A percentile compares a stretch with the other conserved stretches of the same genome.
Conservation (phyloP, 2,329 filamentous ascomycete genomes). For the Colletotrichum lindemuthianum region DNA sequence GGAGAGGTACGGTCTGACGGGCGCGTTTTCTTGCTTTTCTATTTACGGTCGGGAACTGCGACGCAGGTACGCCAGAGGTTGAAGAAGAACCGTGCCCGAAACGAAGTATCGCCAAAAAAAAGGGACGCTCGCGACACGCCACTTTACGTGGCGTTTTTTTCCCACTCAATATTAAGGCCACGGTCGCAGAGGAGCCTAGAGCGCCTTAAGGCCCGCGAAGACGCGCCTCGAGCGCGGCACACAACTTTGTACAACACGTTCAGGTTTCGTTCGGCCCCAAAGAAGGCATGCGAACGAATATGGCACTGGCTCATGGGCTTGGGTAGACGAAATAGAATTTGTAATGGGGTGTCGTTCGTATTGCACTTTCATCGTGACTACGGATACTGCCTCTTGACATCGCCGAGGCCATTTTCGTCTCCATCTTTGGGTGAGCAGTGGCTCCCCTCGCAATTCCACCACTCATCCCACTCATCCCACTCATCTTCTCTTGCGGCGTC, state of each 20-base stretch:
- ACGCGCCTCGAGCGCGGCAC: slow-evolving; percentile 26
- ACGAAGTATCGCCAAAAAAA: slow-evolving; percentile 9
- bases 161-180: slow-evolving; percentile 8
- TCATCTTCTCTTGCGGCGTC: background rate
- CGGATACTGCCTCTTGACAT: too few relatives aligned
- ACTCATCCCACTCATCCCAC: background rate
- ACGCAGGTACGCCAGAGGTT: slow-evolving; percentile 24
- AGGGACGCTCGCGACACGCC: slow-evolving; percentile 13
- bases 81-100: slow-evolving; percentile 3
- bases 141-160: background rate
- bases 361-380: background rate
- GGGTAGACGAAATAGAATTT: slow-evolving; percentile 37
- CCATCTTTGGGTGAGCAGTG: background rate
- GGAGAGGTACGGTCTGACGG: slow-evolving; percentile 26
- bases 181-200: slow-evolving; percentile 17
- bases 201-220: slow-evolving; percentile 24
- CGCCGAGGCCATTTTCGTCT: background rate
- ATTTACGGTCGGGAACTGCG: slow-evolving; percentile 24
- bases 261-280: slow-evolving; percentile 32
- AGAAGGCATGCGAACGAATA: slow-evolving; percentile 31
- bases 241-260: slow-evolving; percentile 34
- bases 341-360: slow-evolving; percentile 28
- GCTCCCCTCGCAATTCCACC: background rate
- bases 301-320: slow-evolving; percentile 36
- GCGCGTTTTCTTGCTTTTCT: slow-evolving; percentile 25